Base-by-base conservation (phyloP, 129 eudicot species). In the Helianthus tuberosus region DNA sequence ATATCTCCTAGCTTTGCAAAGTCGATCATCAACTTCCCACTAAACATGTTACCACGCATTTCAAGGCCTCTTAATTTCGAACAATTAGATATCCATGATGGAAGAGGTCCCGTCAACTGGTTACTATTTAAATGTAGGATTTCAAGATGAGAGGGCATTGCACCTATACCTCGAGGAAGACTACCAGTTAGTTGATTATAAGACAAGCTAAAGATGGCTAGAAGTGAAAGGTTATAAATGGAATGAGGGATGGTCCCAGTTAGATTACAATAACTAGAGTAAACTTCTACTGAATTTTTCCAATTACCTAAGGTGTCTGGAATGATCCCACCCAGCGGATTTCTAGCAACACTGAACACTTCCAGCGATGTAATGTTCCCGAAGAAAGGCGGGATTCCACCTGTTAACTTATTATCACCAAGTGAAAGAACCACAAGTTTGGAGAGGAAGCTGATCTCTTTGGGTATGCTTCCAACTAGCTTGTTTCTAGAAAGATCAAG, bases 361-460 rank as follows among this genome's bases (percentile, higher is more conserved):
- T 16, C 20, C 25, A 72, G 46, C 7, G 54, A n/a, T 10, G 76
- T 54, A 7, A 72, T 23, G 25, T 72, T 72, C n/a, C 76, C 76
- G 20, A 57, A 55, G 35, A 16, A 43, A 54, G 55, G 39, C 13
- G 67, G 67, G 35, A 71, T 55, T n/a, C 36, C 36, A 36, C 76
- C 66, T 2, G 66, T 71, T 36, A 71, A 36, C 5, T 71, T 35
- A 13, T 55, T 71, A 17, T 5, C 0, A 7, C 1, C 4, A 13
- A 55, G 14, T 8, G 6, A 0, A 17, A 71, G 8, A 11, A 0
- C 0, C 11, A 1, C 5, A 23, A 70, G 63, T 36, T 25, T 53
- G 23, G 64, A n/a, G 14, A 70, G 63, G 35, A 57, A 49, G 35
- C 58, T 25, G 15, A 25, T 12, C 47, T 43, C 47, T 5, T 43